These are phyloP conservation scores for Exophiala calicioides DNA, from an alignment of 2,329 filamentous ascomycete species.

Conservation along the genomic window DNA sequence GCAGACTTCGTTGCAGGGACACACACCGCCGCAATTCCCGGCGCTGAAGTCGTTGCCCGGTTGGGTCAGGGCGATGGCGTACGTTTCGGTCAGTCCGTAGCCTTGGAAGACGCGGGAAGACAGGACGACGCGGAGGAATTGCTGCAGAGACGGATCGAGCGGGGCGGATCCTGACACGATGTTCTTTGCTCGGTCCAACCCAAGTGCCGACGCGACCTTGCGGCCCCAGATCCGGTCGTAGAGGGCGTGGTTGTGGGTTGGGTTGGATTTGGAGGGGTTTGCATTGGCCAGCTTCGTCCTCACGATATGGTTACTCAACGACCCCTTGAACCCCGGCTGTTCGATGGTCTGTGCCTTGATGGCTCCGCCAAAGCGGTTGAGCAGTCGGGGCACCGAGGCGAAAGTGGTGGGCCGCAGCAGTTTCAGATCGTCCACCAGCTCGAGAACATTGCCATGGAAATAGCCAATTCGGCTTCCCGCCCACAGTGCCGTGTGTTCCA, in stretches of 20 bases:
- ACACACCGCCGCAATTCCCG: conserved; percentile 79
- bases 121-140: conserved; percentile 83
- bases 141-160: conserved; percentile 81
- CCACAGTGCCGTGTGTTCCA: conserved; percentile 74
- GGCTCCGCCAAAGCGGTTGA: conserved; percentile 82
- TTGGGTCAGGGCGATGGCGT: conserved; percentile 75
- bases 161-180: conserved; percentile 91
- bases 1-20: conserved; percentile 70
- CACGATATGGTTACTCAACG: conserved; percentile 77
- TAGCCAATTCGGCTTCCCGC: conserved; percentile 78
- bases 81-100: conserved; percentile 92
- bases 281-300: conserved; percentile 72
- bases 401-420: conserved; percentile 78
- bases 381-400: conserved; percentile 86
- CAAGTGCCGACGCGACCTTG: conserved; percentile 81
- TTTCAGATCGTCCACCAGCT: conserved; percentile 85
- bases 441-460: conserved; percentile 87
- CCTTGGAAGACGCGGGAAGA: conserved; percentile 79
- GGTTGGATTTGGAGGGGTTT: conserved; percentile 55
- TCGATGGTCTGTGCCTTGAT: conserved; percentile 79
- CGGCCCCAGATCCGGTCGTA: conserved; percentile 78
- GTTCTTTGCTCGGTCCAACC: conserved; percentile 69
- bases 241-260: conserved; percentile 59
- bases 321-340: conserved; percentile 75
- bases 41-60: conserved; percentile 67